A percentile compares a stretch with the other conserved stretches of the same genome.
These are phyloP conservation scores for Moniliophthora roreri DNA, from an alignment of 1,284 basidiomycete species.

Conservation along the genomic window DNA sequence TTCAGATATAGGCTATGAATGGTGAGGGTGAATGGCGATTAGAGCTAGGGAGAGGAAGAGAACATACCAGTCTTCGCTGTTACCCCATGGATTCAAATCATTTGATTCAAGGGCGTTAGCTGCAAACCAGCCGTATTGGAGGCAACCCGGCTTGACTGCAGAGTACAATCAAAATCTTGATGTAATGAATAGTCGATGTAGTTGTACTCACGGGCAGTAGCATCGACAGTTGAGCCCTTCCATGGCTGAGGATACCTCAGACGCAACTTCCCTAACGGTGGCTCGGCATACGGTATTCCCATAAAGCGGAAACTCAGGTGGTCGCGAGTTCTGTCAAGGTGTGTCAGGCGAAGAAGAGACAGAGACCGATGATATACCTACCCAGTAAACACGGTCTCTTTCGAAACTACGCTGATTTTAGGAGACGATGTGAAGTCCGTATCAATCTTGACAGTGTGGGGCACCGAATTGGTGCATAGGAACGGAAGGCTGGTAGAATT, in stretches of 20 bases:
- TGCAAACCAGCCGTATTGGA: constrained; percentile 14
- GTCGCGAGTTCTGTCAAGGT: too few relatives aligned
- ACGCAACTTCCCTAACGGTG: too few relatives aligned
- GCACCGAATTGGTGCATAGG: constrained; percentile 22
- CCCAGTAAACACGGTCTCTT: constrained; percentile 16
- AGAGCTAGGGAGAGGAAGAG: background rate
- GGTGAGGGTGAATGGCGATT: too few relatives aligned
- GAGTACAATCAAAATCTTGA: constrained; percentile 1
- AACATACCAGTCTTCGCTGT: constrained; percentile 17
- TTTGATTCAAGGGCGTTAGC: constrained; percentile 2
- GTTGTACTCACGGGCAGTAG: background rate
- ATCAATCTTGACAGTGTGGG: constrained; percentile 18
- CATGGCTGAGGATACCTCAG: too few relatives aligned
- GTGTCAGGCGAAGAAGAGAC: background rate
- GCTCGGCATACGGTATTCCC: too few relatives aligned
- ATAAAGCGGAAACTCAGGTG: too few relatives aligned
- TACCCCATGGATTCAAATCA: constrained; percentile 16
- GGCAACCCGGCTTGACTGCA: constrained; percentile 9
- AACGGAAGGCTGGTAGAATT: constrained; percentile 13
- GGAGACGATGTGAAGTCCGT: constrained; percentile 20
- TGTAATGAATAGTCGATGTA: background rate
- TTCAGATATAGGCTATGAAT: background rate
- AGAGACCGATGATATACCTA: background rate
- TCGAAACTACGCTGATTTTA: constrained; percentile 13
- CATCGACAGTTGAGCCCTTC: too few relatives aligned